A percentile compares a stretch with the other conserved stretches of the same genome.
These are phyloP conservation scores for Cystobasidium sp. DNA, from an alignment of 1,284 basidiomycete genomes.

Conservation along the genomic window DNA sequence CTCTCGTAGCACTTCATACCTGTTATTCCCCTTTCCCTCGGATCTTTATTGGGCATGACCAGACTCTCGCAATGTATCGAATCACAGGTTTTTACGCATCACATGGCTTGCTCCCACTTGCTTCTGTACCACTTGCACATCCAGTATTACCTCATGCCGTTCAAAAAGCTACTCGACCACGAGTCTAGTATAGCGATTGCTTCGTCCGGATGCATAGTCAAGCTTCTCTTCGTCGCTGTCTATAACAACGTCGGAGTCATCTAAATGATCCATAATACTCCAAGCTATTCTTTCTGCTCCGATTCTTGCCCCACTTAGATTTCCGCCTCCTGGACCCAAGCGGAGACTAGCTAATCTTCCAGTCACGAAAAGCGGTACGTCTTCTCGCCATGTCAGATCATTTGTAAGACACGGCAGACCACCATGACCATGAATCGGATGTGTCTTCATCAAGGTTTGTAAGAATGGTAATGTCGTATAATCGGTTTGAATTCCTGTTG, in stretches of 20 bases:
- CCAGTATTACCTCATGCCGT: background rate
- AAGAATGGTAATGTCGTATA: constrained; percentile 52
- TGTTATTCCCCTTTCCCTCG: no score
- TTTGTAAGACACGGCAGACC: constrained; percentile 55
- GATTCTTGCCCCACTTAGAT: constrained; percentile 56
- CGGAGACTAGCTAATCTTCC: constrained; percentile 49
- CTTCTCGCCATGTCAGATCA: constrained; percentile 54
- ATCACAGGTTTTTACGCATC: no score
- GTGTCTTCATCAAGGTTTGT: constrained; percentile 45
- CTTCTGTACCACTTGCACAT: no score
- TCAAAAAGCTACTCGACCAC: background rate
- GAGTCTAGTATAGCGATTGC: constrained; percentile 17
- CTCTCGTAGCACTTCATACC: no score
- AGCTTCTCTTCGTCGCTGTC: constrained; percentile 11
- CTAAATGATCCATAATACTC: constrained; percentile 20
- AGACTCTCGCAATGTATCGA: no score
- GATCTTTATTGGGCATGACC: no score
- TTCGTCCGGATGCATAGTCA: constrained; percentile 8
- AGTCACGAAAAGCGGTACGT: constrained; percentile 55
- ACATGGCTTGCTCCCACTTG: no score
- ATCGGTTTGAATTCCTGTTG: constrained; percentile 52
- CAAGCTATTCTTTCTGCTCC: constrained; percentile 57
- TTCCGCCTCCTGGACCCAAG: constrained; percentile 57
- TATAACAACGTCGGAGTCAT: background rate
- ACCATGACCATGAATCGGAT: constrained; percentile 51